Evolutionary conservation across 306 rosid species (phyloP).

Genomic region (Leucaena leucocephala): DNA sequence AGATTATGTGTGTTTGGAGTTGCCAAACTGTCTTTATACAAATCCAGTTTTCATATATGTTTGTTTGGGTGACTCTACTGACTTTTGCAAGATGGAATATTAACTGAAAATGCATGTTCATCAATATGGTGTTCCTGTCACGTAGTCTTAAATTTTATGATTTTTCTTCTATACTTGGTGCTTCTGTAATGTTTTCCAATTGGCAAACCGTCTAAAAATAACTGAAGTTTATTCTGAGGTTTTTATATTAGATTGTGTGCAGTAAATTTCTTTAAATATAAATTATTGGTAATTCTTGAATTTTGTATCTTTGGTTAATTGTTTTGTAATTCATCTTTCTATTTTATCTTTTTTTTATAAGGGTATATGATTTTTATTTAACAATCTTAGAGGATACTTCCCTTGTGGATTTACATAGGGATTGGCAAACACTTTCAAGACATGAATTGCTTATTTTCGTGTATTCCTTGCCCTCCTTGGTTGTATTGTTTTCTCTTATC

Average conservation of each 20-base stretch:
- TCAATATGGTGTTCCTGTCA: not conserved
- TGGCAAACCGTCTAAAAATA: not conserved
- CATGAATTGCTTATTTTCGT: not conserved
- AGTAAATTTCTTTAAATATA: not conserved
- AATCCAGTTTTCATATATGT: not conserved
- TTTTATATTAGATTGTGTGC: not conserved
- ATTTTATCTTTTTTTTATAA: not conserved
- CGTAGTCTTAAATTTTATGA: not conserved
- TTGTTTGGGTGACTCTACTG: not conserved
- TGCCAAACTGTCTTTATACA: not conserved
- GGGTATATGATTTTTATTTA: not conserved
- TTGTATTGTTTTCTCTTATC: not conserved
- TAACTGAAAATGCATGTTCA: not conserved
- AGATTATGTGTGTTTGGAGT: not conserved
- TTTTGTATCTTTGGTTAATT: not conserved
- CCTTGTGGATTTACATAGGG: not conserved
- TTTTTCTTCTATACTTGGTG: not conserved
- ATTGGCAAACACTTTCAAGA: not conserved
- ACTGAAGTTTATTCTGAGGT: not conserved
- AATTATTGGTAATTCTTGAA: not conserved
- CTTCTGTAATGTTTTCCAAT: not conserved
- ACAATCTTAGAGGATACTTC: not conserved
- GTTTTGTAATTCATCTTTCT: not conserved
- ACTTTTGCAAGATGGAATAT: not conserved
- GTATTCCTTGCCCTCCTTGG: not conserved